Evolutionary conservation across 2,329 filamentous ascomycete genomes (phyloP), one percentile per base, ranked within the genome.

Genomic region (Aureobasidium sp.): DNA sequence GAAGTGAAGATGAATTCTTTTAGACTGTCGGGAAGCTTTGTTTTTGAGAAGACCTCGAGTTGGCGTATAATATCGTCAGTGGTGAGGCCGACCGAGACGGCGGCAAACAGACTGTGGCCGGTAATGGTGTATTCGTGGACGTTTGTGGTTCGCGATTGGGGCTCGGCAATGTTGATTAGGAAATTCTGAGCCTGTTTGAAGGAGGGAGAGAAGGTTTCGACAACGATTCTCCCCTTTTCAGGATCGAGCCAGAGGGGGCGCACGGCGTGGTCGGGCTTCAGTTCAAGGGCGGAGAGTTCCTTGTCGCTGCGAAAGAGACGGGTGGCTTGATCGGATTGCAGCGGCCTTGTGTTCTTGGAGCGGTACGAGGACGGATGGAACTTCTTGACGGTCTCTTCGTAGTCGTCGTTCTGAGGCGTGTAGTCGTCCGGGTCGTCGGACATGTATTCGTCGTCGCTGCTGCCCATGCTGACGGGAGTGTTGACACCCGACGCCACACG

Each of bases 231-330:
- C 39, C 90, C 91, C 71, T 89, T 90, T 51, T 87, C 80, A 2
- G 91, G 90, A 72, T 97, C 91, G 68, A 99, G 94, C 90, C 91
- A 97, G 64, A 97, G 82, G 17, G 94, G 94, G 17, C 94, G 87
- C 70, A 92, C 91, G 65, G 87, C 85, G 77, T 96, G 91, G 74
- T 97, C 93, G 3, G 88, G 85, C 76, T 97, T 97, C 67, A 97
- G 79, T 41, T 84, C 80, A 41, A 96, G 81, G 67, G 88, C 88
- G 53, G 90, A 92, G 73, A 94, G 94, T 75, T 99, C 91, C 66
- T 84, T 84, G 67, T 83, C 82, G n/a, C 66, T 42, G 51, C 80
- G 83, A 72, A 82, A 82, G 31, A 82, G 69, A 63, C 76, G 76
- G 61, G 83, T 85, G 52, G 84, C 80, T 11, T 82, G 78, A 65